Conservation (phyloP, 2,329 filamentous ascomycete species). For the Ramularia endophylla region DNA sequence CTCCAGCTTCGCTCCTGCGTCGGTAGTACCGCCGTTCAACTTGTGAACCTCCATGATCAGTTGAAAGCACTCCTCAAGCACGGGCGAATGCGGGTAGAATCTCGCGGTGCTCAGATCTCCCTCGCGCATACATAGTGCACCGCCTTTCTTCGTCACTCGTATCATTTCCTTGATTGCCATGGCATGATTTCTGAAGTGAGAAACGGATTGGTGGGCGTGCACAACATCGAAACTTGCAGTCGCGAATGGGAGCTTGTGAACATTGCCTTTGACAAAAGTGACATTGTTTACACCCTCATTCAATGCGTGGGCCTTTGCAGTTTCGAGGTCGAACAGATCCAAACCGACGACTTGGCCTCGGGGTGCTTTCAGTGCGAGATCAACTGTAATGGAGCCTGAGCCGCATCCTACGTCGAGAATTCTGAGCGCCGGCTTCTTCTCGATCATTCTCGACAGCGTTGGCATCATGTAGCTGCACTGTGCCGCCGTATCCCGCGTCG, state of each 20-base stretch:
- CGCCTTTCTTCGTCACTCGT: constrained; percentile 7
- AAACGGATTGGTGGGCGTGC: constrained; percentile 51
- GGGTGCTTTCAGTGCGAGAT: constrained; percentile 25
- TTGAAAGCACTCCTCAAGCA: constrained; percentile 16
- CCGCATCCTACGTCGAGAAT: constrained; percentile 36
- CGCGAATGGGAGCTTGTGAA: constrained; percentile 94
- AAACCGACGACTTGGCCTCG: constrained; percentile 30
- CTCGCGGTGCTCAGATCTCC: constrained; percentile 15
- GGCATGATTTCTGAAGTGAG: constrained; percentile 48
- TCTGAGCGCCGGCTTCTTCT: constrained; percentile 20
- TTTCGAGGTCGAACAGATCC: constrained; percentile 32
- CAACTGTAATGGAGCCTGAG: constrained; percentile 34
- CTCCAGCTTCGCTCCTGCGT: constrained; percentile 13
- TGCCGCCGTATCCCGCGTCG: no score
- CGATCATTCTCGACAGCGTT: neutral
- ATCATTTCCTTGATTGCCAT: constrained; percentile 10
- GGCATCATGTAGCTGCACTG: constrained; percentile 15
- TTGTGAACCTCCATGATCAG: constrained; percentile 13
- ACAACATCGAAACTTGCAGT: constrained; percentile 86
- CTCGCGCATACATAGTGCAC: constrained; percentile 17
- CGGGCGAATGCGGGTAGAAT: constrained; percentile 10
- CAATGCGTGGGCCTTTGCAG: constrained; percentile 28
- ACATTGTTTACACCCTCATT: constrained; percentile 51
- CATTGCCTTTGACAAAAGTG: constrained; percentile 84
- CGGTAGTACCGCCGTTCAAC: constrained; percentile 10